Conservation (phyloP, 169 alveolate genomes). For the Babesia ovis region DNA sequence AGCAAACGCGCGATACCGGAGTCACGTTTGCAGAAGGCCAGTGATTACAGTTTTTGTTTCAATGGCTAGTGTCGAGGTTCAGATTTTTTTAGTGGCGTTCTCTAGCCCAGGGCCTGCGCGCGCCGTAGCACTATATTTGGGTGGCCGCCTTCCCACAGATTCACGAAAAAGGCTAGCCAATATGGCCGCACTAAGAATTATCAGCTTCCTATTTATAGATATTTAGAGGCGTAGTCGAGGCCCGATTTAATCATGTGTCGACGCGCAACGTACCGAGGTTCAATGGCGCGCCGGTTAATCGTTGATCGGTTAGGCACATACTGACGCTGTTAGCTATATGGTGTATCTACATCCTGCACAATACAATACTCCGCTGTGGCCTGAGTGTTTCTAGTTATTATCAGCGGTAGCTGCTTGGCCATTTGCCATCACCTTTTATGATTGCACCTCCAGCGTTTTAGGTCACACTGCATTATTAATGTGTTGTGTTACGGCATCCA, state of each 20-base stretch:
- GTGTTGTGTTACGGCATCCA: too few species aligned
- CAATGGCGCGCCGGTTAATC: neutral
- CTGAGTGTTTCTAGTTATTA: too few species aligned
- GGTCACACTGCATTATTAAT: too few species aligned
- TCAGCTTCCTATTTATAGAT: neutral
- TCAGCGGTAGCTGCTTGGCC: too few species aligned
- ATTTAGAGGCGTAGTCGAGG: neutral
- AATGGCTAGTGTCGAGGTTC: neutral
- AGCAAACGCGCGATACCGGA: neutral
- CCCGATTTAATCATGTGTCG: neutral
- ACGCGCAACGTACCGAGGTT: neutral
- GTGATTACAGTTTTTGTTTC: neutral
- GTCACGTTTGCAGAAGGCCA: neutral
- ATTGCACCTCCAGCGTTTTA: too few species aligned
- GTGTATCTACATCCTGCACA: too few species aligned
- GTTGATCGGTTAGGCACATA: neutral
- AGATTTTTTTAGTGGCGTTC: neutral
- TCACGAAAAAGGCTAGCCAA: neutral
- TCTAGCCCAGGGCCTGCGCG: slow-evolving; percentile 1
- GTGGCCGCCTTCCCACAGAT: neutral
- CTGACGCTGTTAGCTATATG: neutral
- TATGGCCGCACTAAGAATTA: neutral
- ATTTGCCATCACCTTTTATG: too few species aligned
- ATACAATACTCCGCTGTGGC: too few species aligned
- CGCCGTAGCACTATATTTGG: slow-evolving; percentile 26